These are phyloP conservation scores for Marasmius tenuissimus DNA, from an alignment of 1,284 basidiomycete genomes.

Conservation along the genomic window DNA sequence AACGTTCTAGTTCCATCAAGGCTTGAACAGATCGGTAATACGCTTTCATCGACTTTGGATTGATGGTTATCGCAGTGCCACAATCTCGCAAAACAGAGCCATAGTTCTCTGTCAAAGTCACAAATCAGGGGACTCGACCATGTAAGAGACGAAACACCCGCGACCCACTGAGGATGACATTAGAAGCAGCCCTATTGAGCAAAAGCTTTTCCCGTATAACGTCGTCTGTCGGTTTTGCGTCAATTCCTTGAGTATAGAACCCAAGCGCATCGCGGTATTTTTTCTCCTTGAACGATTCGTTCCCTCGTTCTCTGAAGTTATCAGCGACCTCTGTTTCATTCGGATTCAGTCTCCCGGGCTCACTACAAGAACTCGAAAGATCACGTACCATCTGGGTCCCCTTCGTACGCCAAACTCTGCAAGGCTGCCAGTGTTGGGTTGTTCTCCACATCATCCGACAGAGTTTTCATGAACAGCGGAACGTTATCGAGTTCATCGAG, in stretches of 20 bases:
- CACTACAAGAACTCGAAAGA: slow-evolving; percentile 4
- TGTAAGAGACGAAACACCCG: slow-evolving; percentile 4
- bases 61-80: slow-evolving; percentile 66
- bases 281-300: slow-evolving; percentile 89
- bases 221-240: slow-evolving; percentile 74
- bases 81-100: slow-evolving; percentile 85
- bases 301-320: slow-evolving; percentile 95
- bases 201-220: slow-evolving; percentile 69
- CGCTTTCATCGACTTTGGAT: slow-evolving; percentile 73
- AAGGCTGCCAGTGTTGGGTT: slow-evolving; percentile 79
- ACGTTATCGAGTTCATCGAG: slow-evolving; percentile 54
- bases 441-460: slow-evolving; percentile 63
- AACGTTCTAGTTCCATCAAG: slow-evolving; percentile 68
- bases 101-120: slow-evolving; percentile 71
- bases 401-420: slow-evolving; percentile 86
- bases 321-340: slow-evolving; percentile 73
- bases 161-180: slow-evolving; percentile 79
- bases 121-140: background rate
- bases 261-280: slow-evolving; percentile 84
- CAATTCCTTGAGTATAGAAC: slow-evolving; percentile 90
- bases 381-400: slow-evolving; percentile 87
- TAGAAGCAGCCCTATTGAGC: slow-evolving; percentile 91
- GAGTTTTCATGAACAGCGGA: slow-evolving; percentile 91
- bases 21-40: slow-evolving; percentile 82
- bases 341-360: background rate